phyloP scores from a whole-genome alignment of 2,329 filamentous ascomycete species.

The Tolypocladium cylindrosporum region DNA sequence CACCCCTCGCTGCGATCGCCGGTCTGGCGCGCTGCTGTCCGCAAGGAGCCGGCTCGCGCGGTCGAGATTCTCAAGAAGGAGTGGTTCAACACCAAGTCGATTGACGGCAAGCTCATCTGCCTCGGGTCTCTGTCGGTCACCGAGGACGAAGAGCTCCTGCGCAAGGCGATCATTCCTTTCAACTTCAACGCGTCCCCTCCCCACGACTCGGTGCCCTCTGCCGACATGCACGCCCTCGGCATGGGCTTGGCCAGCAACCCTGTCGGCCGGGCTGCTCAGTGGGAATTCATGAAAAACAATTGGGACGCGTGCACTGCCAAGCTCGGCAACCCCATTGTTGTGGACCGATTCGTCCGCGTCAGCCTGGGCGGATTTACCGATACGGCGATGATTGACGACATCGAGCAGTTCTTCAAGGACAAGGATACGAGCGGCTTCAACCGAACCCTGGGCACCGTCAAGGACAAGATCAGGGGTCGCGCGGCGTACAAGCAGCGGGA shows the following conservation, averaged over 20 bases:
- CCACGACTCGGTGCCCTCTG: constrained; percentile 60
- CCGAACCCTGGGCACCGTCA: constrained; percentile 73
- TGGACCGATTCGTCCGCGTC: constrained; percentile 79
- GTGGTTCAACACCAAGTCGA: constrained; percentile 70
- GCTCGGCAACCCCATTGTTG: constrained; percentile 73
- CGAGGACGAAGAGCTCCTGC: constrained; percentile 57
- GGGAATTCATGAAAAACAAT: constrained; percentile 77
- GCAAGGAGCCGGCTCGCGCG: constrained; percentile 54
- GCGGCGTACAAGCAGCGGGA: constrained; percentile 78
- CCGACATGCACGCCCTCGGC: constrained; percentile 81
- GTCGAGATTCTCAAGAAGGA: constrained; percentile 75
- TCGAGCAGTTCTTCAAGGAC: constrained; percentile 71
- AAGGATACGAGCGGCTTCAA: constrained; percentile 85
- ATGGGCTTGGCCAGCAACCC: constrained; percentile 63
- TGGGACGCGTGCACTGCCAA: constrained; percentile 66
- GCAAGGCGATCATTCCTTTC: constrained; percentile 59
- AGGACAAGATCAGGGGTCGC: constrained; percentile 76
- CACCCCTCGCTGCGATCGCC: constrained; percentile 73
- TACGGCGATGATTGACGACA: constrained; percentile 59
- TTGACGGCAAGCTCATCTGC: constrained; percentile 85
- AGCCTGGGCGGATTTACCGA: constrained; percentile 73
- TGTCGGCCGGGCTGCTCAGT: constrained; percentile 62
- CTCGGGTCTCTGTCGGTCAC: constrained; percentile 67
- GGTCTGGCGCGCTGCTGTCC: constrained; percentile 71
- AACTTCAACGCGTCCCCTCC: constrained; percentile 59